Conservation (phyloP, 2,329 filamentous ascomycete genomes). For the Neoscytalidium dimidiatum region DNA sequence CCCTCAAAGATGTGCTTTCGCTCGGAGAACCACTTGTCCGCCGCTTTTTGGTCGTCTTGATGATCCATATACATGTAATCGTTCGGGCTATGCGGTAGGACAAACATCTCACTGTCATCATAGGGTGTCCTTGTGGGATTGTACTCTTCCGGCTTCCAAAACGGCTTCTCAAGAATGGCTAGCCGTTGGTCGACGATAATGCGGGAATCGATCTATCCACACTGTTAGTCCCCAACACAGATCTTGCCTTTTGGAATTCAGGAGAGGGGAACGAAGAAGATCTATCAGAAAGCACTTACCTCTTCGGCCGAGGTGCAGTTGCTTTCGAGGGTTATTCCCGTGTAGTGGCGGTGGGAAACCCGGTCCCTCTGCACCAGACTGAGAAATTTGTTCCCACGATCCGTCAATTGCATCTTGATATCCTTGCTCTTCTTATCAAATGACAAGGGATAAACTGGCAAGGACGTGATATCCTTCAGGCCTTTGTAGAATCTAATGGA, state of each 20-base stretch:
- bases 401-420: rapidly evolving
- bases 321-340: neutral
- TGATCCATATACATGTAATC: neutral
- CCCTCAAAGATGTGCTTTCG: neutral
- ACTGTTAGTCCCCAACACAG: neutral
- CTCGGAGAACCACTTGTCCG: neutral
- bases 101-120: neutral
- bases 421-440: neutral
- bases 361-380: neutral
- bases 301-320: neutral
- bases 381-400: neutral
- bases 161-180: neutral
- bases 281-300: neutral
- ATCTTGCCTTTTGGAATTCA: neutral
- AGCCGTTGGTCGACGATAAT: neutral
- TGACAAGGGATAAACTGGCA: neutral
- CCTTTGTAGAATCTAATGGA: neutral
- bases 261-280: neutral
- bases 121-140: neutral
- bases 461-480: neutral
- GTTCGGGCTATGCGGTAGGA: rapidly evolving
- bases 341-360: neutral
- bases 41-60: neutral
- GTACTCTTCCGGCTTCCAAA: neutral
- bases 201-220: neutral